Evolutionary conservation across 1,139 yeast species (phyloP), one percentile per base, ranked within the genome.

Genomic region (Geotrichum klebahnii): DNA sequence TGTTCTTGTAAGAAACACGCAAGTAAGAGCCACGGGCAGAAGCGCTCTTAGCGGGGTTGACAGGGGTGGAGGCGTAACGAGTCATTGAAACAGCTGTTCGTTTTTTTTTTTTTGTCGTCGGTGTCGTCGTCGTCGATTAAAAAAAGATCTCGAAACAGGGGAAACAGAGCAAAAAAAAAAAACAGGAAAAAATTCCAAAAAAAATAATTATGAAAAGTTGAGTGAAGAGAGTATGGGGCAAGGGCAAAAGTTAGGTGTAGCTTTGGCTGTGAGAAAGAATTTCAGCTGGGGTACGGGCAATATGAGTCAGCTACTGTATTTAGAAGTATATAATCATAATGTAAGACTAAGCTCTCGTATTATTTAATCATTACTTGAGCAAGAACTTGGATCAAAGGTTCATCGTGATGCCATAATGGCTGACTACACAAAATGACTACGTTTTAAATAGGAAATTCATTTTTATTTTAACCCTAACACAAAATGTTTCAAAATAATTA

Each of bases 1-100:
- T 92, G 95, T 92, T 92, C 90, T 92, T 92, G 96, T 78, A 92
- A 66, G 98, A 94, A 68, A 89, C 97, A 81, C 98, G 92, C 78
- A 92, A 84, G 90, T 89, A 89, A 60, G 97, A 87, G 74, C 97
- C 97, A 78, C 97, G 95, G 73, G 97, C 95, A 73, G 96, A 84
- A 72, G 97, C 97, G 70, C 96, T 87, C 82, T 89, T 89, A 75
- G 96, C 95, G 80, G 98, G 97, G 90, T 92, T 90, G 72, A 95
- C 88, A 74, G 98, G 88, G 73, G 89, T 84, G 76, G 96, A 92
- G 81, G 90, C 95, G 97, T 92, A 92, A 81, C 97, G 83, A 76
- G 84, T 80, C 89, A 82, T 82, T 76, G 62, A n/a, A n/a, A n/a
- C n/a, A n/a, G n/a, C n/a, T n/a, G n/a, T n/a, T n/a, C n/a, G n/a